Evolutionary conservation across 805 yeast species (phyloP), one percentile per base, ranked within the genome.

Genomic region (Candida mattraensis): DNA sequence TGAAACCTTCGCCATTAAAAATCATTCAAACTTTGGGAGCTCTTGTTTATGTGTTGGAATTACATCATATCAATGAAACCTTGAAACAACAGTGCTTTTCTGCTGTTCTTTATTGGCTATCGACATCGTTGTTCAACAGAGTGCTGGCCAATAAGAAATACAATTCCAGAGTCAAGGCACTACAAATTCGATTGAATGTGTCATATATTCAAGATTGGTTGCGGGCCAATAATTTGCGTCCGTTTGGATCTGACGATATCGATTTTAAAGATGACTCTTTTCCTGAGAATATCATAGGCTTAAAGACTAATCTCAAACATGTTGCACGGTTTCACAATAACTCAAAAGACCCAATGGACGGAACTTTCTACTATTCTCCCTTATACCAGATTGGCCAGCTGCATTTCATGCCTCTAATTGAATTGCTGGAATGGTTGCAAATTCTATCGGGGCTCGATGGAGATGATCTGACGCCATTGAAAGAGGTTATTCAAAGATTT

Each of bases 161-260:
- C 47, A 69, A 84, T 32, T 77, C 95, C 1, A 73, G 99, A 40
- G 73, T 87, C 0, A 76, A 81, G 44, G 98, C 97, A 0, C 78
- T 93, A 61, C 98, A 93, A 56, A 81, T 93, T 29, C 69, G 97
- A 37, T 72, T 93, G 36, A 93, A 93, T 51, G 53, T 93, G 7
- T 87, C 96, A 0, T 74, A 84, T 5, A 63, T 93, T 28, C 97
- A 93, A 60, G 96, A 93, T 54, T 93, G 99, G 99, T 74, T 91
- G 19, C 74, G 95, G 41, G 69, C 76, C 5, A 83, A 80, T 48
- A 77, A 79, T 50, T 66, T 73, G 46, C 67, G 68, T 18, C 76
- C 78, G 10, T 60, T 48, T 35, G 57, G 36, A 48, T 58, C 57
- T 1, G 50, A 52, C 6, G 57, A 48, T 16, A 31, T 44, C 4